A percentile compares a stretch with the other conserved stretches of the same genome.
phyloP scores from a whole-genome alignment of 2,329 filamentous ascomycete genomes.

The Aotearoamyces nothofagi region DNA sequence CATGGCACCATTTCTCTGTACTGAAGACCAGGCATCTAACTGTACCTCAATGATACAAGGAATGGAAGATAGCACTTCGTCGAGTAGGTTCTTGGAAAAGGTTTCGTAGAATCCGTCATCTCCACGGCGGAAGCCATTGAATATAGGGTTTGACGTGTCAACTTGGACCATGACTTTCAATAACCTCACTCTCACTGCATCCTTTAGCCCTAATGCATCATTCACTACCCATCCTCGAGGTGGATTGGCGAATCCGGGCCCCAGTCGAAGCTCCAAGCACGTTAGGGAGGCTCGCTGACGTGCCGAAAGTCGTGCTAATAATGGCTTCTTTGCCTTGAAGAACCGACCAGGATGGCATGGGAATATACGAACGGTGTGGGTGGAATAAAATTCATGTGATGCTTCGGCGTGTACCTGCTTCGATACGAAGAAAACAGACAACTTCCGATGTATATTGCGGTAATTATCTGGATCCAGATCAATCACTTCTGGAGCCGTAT shows the following conservation, averaged over 20 bases:
- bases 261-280: conserved; percentile 53
- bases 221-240: conserved; percentile 58
- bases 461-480: conserved; percentile 55
- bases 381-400: conserved; percentile 49
- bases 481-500: conserved; percentile 34
- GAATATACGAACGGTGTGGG: conserved; percentile 48
- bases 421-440: conserved; percentile 42
- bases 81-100: conserved; percentile 44
- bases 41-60: conserved; percentile 42
- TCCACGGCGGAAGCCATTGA: conserved; percentile 44
- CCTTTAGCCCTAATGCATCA: conserved; percentile 42
- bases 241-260: conserved; percentile 57
- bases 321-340: conserved; percentile 59
- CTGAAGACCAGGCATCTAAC: conserved; percentile 54
- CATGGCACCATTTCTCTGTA: conserved; percentile 50
- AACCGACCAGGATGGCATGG: conserved; percentile 47
- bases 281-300: conserved; percentile 44
- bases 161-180: conserved; percentile 57
- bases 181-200: conserved; percentile 41
- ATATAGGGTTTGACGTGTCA: conserved; percentile 53
- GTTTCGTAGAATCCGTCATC: conserved; percentile 54
- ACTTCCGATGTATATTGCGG: conserved; percentile 39
- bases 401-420: conserved; percentile 47
- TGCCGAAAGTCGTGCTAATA: conserved; percentile 49
- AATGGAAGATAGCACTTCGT: conserved; percentile 37